Percentiles rank a stretch among this genome's conserved stretches.
phyloP scores from a whole-genome alignment of 1,284 basidiomycete species.

The Boletellus deceptivus region DNA sequence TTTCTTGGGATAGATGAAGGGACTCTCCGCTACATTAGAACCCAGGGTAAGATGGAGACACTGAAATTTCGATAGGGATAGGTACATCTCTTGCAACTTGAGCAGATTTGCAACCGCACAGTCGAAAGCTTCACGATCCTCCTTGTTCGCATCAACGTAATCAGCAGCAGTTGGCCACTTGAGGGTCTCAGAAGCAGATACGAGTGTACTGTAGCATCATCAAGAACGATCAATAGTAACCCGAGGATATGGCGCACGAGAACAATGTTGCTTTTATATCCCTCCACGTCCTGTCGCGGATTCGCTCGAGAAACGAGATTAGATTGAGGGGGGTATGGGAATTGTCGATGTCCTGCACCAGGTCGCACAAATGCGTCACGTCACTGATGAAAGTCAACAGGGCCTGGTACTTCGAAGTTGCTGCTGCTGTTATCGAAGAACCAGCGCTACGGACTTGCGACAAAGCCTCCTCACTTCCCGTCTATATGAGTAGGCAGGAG shows the following conservation, averaged over 20 bases:
- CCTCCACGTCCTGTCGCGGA: slow-evolving; percentile 70
- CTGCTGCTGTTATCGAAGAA: slow-evolving; percentile 42
- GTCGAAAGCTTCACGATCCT: slow-evolving; percentile 67
- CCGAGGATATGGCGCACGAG: slow-evolving; percentile 45
- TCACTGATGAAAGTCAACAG: slow-evolving; percentile 60
- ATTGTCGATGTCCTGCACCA: slow-evolving; percentile 41
- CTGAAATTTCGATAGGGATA: slow-evolving; percentile 12
- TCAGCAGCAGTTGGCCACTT: slow-evolving; percentile 80
- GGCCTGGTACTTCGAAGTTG: slow-evolving; percentile 56
- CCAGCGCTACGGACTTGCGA: slow-evolving; percentile 43
- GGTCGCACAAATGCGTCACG: slow-evolving; percentile 42
- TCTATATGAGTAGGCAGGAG: slow-evolving; percentile 14
- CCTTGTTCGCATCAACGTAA: slow-evolving; percentile 49
- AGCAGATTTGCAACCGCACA: slow-evolving; percentile 71
- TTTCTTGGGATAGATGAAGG: slow-evolving; percentile 30
- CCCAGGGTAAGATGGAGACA: background rate
- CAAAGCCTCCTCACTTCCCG: slow-evolving; percentile 54
- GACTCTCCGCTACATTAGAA: slow-evolving; percentile 51
- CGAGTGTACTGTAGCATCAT: slow-evolving; percentile 49
- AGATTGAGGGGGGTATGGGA: slow-evolving; percentile 49
- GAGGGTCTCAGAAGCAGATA: slow-evolving; percentile 65
- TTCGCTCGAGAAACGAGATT: slow-evolving; percentile 52
- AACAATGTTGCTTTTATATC: slow-evolving; percentile 67
- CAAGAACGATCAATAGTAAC: background rate
- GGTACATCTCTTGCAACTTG: slow-evolving; percentile 75